Base-by-base conservation (phyloP, 768 basidiomycete genomes). In the Suillus spraguei region DNA sequence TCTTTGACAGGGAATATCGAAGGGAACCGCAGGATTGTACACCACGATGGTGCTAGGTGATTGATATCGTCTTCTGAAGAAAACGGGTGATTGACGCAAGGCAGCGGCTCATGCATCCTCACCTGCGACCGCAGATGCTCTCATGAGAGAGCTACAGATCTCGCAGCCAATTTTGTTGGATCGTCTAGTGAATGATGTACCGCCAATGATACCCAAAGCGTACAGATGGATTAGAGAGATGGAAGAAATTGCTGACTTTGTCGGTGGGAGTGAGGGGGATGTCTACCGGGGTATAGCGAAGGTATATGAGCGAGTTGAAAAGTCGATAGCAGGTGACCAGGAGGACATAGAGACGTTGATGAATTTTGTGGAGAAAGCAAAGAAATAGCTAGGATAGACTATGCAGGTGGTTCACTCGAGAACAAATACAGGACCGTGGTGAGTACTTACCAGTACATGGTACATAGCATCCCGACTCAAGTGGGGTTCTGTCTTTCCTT, bases 221-320 rank as follows among this genome's bases (percentile, higher is more conserved):
- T 87, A 89, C 67, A 78, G 87, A 58, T 88, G 81, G 82, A 80
- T 83, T 17, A 82, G 81, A 53, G 86, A 88, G 76, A 88, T 87
- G 87, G 76, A 83, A 59, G 88, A 89, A 71, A 87, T 89, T 46
- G 80, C 81, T 3, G 76, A 72, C 7, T 88, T 87, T 70, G 83
- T 88, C 9, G 80, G 81, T 10, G 78, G 74, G 8, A 75, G 69
- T 0, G 79, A 81, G 63, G 79, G 78, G 0, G 76, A 80, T 24
- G 80, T 82, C 6, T 83, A 85, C 68, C 70, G 77, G 55, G 86
- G 84, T 9, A 68, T 86, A 49, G 78, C 84, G 32, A 74, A 74
- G 63, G 63, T 82, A 60, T 86, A 83, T 65, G 72, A 77, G 63
- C 72, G 82, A 39, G 70, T 87, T 3, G 80, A 81, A 52, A 66